These are phyloP conservation scores for Cyclocybe cylindracea DNA, from an alignment of 768 basidiomycete genomes.

Conservation along the genomic window DNA sequence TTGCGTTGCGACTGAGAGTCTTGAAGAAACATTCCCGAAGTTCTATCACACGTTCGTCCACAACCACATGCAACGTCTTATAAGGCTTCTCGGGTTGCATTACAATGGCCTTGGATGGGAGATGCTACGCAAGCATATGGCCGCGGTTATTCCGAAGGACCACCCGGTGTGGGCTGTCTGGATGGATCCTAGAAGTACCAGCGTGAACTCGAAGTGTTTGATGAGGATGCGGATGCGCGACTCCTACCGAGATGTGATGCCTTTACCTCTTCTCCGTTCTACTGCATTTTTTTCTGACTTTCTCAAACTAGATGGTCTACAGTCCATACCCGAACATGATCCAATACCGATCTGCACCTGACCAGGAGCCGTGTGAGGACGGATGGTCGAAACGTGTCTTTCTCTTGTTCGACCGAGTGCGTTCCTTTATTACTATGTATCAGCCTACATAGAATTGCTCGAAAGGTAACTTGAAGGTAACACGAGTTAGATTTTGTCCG, in stretches of 20 bases:
- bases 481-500: too few relatives aligned
- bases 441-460: too few relatives aligned
- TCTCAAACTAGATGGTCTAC: slow-evolving; percentile 50
- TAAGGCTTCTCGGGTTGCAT: slow-evolving; percentile 53
- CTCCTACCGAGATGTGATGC: slow-evolving; percentile 56
- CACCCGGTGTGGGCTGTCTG: slow-evolving; percentile 49
- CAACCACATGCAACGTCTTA: slow-evolving; percentile 59
- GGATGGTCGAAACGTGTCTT: neutral
- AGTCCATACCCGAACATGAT: slow-evolving; percentile 56
- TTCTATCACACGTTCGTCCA: slow-evolving; percentile 64
- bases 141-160: slow-evolving; percentile 40
- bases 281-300: slow-evolving; percentile 1
- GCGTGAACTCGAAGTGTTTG: slow-evolving; percentile 55
- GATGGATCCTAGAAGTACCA: slow-evolving; percentile 39
- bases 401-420: too few relatives aligned
- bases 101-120: slow-evolving; percentile 53
- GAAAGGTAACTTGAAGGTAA: too few relatives aligned
- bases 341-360: slow-evolving; percentile 36
- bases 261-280: neutral
- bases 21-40: slow-evolving; percentile 54
- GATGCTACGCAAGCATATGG: slow-evolving; percentile 47
- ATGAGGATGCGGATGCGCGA: slow-evolving; percentile 60
- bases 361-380: neutral
- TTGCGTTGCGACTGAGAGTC: slow-evolving; percentile 46
- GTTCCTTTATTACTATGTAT: too few relatives aligned